phyloP scores from a whole-genome alignment of 257 asterid genomes.

The Salvia miltiorrhiza region DNA sequence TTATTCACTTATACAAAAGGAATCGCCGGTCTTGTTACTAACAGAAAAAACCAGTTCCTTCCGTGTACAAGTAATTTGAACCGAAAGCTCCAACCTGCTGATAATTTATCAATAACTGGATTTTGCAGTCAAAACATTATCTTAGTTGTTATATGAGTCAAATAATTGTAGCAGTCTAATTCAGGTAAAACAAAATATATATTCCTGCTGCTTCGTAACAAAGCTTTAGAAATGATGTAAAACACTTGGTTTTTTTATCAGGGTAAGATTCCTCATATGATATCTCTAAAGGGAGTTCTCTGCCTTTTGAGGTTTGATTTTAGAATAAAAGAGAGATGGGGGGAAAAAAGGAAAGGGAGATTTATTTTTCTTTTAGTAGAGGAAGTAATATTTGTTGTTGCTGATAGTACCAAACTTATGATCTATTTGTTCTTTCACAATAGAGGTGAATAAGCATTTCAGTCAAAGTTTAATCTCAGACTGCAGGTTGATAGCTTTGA shows the following conservation, averaged over 20 bases:
- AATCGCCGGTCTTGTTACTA: neutral
- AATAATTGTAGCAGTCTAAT: too few species aligned
- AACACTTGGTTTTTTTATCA: neutral
- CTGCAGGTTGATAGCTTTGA: conserved; percentile 78
- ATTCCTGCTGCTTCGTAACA: neutral
- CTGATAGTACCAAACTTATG: conserved; percentile 5
- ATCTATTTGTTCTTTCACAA: conserved; percentile 4
- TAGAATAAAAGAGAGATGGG: too few species aligned
- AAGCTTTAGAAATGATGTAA: neutral
- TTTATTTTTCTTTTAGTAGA: neutral
- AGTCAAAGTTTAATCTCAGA: conserved; percentile 26
- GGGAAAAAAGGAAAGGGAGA: too few species aligned
- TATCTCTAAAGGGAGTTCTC: neutral
- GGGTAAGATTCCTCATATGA: neutral
- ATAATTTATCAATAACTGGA: neutral
- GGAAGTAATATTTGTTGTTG: neutral
- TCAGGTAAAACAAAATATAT: neutral
- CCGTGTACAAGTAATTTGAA: neutral
- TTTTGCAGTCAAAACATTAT: neutral
- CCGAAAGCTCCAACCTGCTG: neutral
- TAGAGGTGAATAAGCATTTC: conserved; percentile 25
- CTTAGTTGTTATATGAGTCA: neutral
- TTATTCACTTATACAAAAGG: too few species aligned
- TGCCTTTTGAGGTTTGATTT: neutral
- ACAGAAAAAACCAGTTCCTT: neutral